These are phyloP conservation scores for Yarrowia galli DNA, from an alignment of 1,139 yeast genomes.

Conservation along the genomic window DNA sequence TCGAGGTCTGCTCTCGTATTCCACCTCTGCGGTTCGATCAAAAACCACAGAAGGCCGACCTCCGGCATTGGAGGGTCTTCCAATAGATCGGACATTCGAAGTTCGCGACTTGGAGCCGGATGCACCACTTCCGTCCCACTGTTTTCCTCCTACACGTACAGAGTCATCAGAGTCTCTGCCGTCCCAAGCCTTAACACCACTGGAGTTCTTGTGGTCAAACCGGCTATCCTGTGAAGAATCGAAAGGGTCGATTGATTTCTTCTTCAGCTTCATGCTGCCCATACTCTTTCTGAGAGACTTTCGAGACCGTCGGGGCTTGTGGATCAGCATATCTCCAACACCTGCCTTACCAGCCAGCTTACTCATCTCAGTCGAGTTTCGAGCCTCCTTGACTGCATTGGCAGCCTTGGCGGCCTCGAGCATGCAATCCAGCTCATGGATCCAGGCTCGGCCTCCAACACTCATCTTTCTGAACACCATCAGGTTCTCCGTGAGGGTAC, in stretches of 20 bases:
- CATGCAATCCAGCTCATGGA: constrained; percentile 72
- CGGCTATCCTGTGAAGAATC: constrained; percentile 14
- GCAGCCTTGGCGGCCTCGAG: constrained; percentile 44
- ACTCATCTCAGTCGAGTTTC: constrained; percentile 39
- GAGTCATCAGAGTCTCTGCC: constrained; percentile 9
- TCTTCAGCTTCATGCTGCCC: constrained; percentile 31
- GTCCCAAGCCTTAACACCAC: constrained; percentile 19
- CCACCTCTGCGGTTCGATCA: constrained; percentile 38
- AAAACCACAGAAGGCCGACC: constrained; percentile 35
- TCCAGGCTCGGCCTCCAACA: constrained; percentile 84
- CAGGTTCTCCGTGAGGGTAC: constrained; percentile 74
- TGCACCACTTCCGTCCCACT: constrained; percentile 20
- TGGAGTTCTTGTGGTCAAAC: constrained; percentile 8
- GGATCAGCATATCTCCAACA: constrained; percentile 26
- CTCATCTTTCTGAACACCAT: constrained; percentile 51
- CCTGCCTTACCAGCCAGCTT: constrained; percentile 32
- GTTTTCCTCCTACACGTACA: constrained; percentile 3
- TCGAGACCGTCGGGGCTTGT: constrained; percentile 36
- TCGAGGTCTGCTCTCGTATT: constrained; percentile 32
- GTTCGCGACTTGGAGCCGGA: constrained; percentile 21
- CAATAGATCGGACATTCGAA: constrained; percentile 9
- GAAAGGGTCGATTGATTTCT: constrained; percentile 30
- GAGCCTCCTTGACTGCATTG: constrained; percentile 40
- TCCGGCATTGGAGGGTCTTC: constrained; percentile 28
- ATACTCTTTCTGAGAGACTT: constrained; percentile 24